Percentiles rank a stretch among this genome's conserved stretches.
These are phyloP conservation scores for Candolleomyces efflorescens DNA, from an alignment of 768 basidiomycete genomes.

Conservation along the genomic window DNA sequence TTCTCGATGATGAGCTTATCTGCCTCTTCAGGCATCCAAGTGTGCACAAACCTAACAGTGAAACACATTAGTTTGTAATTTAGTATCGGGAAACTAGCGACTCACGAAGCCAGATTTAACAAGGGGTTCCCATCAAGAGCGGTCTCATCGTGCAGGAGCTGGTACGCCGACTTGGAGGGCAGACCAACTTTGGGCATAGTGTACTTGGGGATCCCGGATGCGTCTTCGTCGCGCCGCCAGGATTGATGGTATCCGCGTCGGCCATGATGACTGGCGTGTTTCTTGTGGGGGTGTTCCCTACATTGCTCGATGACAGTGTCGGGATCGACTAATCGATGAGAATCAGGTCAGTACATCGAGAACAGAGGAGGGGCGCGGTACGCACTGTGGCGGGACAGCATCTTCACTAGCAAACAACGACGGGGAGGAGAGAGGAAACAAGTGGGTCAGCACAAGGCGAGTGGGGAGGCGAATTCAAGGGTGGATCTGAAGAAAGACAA, in stretches of 20 bases:
- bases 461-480: background rate
- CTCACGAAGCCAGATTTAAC: slow-evolving; percentile 63
- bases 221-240: slow-evolving; percentile 39
- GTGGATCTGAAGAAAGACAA: background rate
- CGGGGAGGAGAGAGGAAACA: too few relatives aligned
- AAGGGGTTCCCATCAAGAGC: slow-evolving; percentile 53
- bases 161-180: slow-evolving; percentile 41
- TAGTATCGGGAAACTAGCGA: slow-evolving; percentile 15
- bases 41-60: slow-evolving; percentile 50
- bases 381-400: slow-evolving; percentile 37
- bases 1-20: slow-evolving; percentile 59
- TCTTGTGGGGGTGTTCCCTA: slow-evolving; percentile 36
- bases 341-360: background rate
- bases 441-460: too few relatives aligned
- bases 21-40: slow-evolving; percentile 55
- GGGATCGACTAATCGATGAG: slow-evolving; percentile 35
- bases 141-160: slow-evolving; percentile 53
- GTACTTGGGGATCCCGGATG: slow-evolving; percentile 39
- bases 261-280: slow-evolving; percentile 24
- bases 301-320: slow-evolving; percentile 41
- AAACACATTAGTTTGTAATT: too few relatives aligned
- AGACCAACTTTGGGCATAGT: slow-evolving; percentile 40
- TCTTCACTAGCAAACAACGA: slow-evolving; percentile 1
- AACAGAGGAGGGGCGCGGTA: background rate
- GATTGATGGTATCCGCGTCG: slow-evolving; percentile 26